Conservation (phyloP, 768 basidiomycete species). For the Clathrus columnatus region DNA sequence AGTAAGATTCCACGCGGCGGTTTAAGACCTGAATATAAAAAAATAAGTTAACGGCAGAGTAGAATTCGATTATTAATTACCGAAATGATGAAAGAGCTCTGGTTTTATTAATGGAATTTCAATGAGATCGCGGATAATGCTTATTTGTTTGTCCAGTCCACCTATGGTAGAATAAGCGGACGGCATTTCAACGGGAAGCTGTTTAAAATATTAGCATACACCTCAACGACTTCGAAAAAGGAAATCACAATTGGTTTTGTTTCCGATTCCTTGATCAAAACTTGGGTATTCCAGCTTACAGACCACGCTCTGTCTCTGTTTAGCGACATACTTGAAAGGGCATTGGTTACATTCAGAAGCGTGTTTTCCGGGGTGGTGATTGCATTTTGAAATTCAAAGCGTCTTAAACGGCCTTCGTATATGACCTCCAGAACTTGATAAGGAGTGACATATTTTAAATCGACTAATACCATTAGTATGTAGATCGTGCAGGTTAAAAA, state of each 20-base stretch:
- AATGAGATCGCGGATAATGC: conserved; percentile 74
- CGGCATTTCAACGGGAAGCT: background rate
- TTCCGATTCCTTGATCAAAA: conserved; percentile 30
- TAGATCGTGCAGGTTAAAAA: conserved; percentile 10
- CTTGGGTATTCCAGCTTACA: conserved; percentile 58
- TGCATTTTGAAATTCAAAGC: conserved; percentile 44
- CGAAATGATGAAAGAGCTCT: conserved; percentile 69
- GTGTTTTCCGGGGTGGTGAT: conserved; percentile 15
- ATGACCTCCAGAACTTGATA: conserved; percentile 51
- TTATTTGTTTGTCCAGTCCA: conserved; percentile 80
- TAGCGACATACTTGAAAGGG: conserved; percentile 39
- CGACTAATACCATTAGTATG: conserved; percentile 36
- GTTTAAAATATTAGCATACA: background rate
- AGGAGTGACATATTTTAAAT: conserved; percentile 57
- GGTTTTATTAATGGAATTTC: conserved; percentile 83
- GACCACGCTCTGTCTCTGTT: conserved; percentile 34
- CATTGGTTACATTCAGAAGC: conserved; percentile 26
- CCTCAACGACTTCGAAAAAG: conserved; percentile 5
- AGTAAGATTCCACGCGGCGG: conserved; percentile 94
- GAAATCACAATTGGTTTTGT: conserved; percentile 5
- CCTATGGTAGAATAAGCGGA: conserved; percentile 75
- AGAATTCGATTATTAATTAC: conserved; percentile 24
- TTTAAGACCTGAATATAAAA: conserved; percentile 55
- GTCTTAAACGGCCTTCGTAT: conserved; percentile 53
- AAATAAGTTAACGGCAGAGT: conserved; percentile 14